A percentile compares a stretch with the other conserved stretches of the same genome.
phyloP scores from a whole-genome alignment of 306 rosid genomes.

The Sindora glabra region DNA sequence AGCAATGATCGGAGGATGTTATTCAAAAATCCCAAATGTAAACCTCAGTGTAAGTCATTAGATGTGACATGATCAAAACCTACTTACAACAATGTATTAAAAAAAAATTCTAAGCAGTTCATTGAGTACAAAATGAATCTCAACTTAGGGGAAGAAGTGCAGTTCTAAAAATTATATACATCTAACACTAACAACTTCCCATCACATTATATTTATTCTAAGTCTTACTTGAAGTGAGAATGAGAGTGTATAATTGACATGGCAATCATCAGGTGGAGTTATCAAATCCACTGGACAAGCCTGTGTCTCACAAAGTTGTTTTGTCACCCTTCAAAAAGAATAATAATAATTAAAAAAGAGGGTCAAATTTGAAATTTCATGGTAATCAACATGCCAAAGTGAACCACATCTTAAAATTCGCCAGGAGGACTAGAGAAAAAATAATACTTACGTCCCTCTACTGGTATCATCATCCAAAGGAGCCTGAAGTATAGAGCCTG shows the following conservation, averaged over 20 bases:
- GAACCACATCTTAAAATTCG: constrained; percentile 5
- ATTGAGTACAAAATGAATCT: background rate
- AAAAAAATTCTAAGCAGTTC: background rate
- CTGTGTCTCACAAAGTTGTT: constrained; percentile 66
- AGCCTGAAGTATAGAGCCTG: constrained; percentile 89
- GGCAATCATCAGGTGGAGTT: constrained; percentile 98
- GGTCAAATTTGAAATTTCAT: background rate
- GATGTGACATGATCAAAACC: background rate
- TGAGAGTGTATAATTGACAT: constrained; percentile 87
- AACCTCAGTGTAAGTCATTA: background rate
- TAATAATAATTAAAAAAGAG: background rate
- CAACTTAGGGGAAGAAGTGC: background rate
- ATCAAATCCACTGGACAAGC: constrained; percentile 82
- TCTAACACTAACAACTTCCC: background rate
- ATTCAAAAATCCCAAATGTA: background rate
- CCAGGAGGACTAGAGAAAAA: constrained; percentile 14
- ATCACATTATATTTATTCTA: too few species aligned
- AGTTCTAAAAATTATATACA: background rate
- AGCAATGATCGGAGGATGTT: background rate
- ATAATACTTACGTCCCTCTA: constrained; percentile 64
- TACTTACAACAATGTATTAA: background rate
- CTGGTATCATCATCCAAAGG: constrained; percentile 76
- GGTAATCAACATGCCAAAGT: constrained; percentile 2
- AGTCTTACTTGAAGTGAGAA: constrained; percentile 93
- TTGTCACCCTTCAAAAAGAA: constrained; percentile 58